Conservation (phyloP, 2,329 filamentous ascomycete species). For the Paraconiothyrium brasiliense region DNA sequence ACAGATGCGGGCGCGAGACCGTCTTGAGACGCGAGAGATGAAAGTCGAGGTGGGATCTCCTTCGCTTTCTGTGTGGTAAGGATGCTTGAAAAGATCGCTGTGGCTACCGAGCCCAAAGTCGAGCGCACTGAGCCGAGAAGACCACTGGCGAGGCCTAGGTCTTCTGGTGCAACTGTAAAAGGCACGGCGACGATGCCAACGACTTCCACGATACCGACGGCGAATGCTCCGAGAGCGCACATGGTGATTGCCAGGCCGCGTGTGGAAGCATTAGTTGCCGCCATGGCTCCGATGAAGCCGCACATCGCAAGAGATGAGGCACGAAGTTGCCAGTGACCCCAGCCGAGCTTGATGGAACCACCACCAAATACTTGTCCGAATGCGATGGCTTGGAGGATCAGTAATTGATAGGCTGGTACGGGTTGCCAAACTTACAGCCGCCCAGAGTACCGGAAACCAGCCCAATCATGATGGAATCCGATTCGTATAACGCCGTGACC, state of each 20-base stretch:
- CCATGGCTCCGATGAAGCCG: conserved; percentile 30
- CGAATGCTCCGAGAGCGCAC: conserved; percentile 44
- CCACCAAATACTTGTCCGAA: conserved; percentile 30
- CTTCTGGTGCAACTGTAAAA: conserved; percentile 26
- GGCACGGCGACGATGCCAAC: conserved; percentile 33
- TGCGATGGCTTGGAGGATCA: conserved; percentile 18
- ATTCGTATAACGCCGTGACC: conserved; percentile 25
- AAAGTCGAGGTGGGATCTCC: conserved; percentile 18
- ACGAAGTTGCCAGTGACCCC: conserved; percentile 28
- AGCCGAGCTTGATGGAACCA: conserved; percentile 20
- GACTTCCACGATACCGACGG: conserved; percentile 57
- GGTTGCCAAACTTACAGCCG: conserved; percentile 12
- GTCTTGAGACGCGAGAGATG: conserved; percentile 18
- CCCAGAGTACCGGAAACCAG: conserved; percentile 28
- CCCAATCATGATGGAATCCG: conserved; percentile 25
- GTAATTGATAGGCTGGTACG: background rate
- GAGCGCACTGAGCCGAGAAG: conserved; percentile 25
- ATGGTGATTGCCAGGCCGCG: conserved; percentile 20
- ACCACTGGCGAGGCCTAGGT: conserved; percentile 28
- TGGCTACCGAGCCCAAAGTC: conserved; percentile 26
- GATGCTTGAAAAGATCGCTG: conserved; percentile 27
- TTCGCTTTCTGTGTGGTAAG: conserved; percentile 23
- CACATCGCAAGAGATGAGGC: conserved; percentile 24
- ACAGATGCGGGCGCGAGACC: conserved; percentile 17
- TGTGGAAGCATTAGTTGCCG: conserved; percentile 27